Percentiles rank a stretch among this genome's conserved stretches.
Conservation (phyloP, 352 stramenopile species). For the Thalassiosira mediterranea region DNA sequence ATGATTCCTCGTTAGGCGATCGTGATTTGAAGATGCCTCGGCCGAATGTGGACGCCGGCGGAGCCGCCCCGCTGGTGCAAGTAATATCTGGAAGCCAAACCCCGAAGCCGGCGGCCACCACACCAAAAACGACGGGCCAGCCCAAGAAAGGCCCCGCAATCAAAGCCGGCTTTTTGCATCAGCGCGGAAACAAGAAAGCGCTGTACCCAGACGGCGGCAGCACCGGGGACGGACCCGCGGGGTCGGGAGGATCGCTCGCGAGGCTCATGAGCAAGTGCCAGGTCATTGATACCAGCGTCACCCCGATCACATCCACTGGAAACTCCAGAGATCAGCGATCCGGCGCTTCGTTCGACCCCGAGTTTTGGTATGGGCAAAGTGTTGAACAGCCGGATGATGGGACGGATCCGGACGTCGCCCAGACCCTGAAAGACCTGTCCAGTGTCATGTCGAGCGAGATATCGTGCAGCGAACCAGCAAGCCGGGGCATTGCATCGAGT, state of each 20-base stretch:
- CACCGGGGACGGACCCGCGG: conserved; percentile 15
- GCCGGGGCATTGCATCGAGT: not conserved
- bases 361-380: too few relatives aligned
- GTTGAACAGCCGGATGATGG: not conserved
- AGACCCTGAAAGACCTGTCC: conserved; percentile 11
- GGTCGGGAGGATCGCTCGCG: conserved; percentile 12
- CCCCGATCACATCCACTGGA: not conserved
- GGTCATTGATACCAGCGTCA: conserved; percentile 17
- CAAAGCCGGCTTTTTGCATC: conserved; percentile 28
- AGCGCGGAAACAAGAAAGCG: conserved; percentile 8
- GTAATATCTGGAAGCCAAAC: too few relatives aligned
- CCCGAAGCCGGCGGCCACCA: too few relatives aligned
- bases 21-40: conserved; percentile 12
- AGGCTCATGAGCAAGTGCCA: conserved; percentile 26
- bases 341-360: not conserved
- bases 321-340: not conserved
- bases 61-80: not conserved
- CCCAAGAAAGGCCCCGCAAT: conserved; percentile 5
- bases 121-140: conserved; percentile 4
- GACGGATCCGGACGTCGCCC: not conserved
- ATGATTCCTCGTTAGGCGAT: not conserved
- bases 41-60: not conserved
- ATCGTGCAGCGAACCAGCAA: not conserved
- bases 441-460: not conserved
- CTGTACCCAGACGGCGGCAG: conserved; percentile 9